phyloP scores from a whole-genome alignment of 1,284 basidiomycete species.

The Spongiforma sp. region DNA sequence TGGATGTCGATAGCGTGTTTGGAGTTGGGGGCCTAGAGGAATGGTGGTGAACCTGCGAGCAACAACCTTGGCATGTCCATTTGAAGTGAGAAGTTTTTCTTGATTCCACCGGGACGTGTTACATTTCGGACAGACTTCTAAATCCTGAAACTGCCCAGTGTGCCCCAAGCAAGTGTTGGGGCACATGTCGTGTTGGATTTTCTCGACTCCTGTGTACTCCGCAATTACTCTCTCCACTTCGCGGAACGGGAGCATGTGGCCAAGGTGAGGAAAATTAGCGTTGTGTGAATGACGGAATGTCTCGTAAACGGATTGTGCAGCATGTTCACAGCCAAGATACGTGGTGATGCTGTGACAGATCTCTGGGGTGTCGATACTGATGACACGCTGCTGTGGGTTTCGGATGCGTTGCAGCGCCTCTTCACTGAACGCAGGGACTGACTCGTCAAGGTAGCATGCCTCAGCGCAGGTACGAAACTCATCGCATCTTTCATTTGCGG shows the following conservation, averaged over 20 bases:
- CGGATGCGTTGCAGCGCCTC: no score
- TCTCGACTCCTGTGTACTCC: background rate
- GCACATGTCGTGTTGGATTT: conserved; percentile 12
- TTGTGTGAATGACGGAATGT: no score
- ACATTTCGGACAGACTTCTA: conserved; percentile 4
- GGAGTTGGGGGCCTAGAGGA: conserved; percentile 8
- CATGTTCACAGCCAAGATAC: no score
- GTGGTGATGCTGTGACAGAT: no score
- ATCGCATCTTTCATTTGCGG: no score
- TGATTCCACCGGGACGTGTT: background rate
- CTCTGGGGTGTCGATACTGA: no score
- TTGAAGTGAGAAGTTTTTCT: background rate
- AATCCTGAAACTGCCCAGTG: background rate
- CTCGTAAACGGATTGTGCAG: no score
- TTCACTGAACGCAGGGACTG: no score
- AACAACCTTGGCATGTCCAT: background rate
- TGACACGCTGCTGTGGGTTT: no score
- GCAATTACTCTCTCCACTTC: conserved; percentile 5
- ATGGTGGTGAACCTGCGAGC: conserved; percentile 9
- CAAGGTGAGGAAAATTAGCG: background rate
- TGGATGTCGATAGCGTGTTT: background rate
- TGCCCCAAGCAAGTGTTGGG: conserved; percentile 9
- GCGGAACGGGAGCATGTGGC: background rate
- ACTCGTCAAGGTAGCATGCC: no score
- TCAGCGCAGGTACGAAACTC: no score